Percentiles rank a stretch among this genome's conserved stretches.
Evolutionary conservation across 495 filamentous ascomycete species (phyloP).

Genomic region (Penicillium lagena): DNA sequence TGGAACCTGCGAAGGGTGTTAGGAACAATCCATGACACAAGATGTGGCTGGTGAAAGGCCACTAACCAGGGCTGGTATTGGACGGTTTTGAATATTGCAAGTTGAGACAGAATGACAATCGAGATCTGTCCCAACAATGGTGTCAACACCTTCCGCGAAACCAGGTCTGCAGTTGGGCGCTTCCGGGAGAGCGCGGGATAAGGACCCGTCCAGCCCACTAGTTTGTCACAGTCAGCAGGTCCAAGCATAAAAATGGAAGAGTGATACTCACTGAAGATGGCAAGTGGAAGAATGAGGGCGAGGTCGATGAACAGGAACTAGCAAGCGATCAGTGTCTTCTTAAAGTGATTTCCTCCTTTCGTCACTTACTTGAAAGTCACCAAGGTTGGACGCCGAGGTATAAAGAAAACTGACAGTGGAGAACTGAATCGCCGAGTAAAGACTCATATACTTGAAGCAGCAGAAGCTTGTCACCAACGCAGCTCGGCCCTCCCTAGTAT

Average conservation of each 20-base stretch:
- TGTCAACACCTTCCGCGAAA: conserved; percentile 86
- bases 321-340: neutral
- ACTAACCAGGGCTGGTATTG: conserved; percentile 69
- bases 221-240: conserved; percentile 1
- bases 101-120: conserved; percentile 75
- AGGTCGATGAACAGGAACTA: conserved; percentile 94
- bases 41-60: neutral
- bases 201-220: conserved; percentile 91
- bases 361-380: conserved; percentile 75
- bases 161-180: conserved; percentile 84
- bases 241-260: neutral
- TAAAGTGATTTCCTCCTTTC: neutral
- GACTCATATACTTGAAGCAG: conserved; percentile 99
- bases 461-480: conserved; percentile 96
- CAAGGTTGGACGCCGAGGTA: conserved; percentile 89
- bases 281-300: conserved; percentile 86
- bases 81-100: conserved; percentile 64
- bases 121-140: conserved; percentile 84
- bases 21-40: neutral
- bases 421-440: conserved; percentile 99
- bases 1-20: conserved; percentile 53
- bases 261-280: conserved; percentile 73
- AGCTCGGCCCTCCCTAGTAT: conserved; percentile 75
- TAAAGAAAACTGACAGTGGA: conserved; percentile 98
- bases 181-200: conserved; percentile 74